Base-by-base conservation (phyloP, 169 alveolate species). In the Cryptosporidium tyzzeri region DNA sequence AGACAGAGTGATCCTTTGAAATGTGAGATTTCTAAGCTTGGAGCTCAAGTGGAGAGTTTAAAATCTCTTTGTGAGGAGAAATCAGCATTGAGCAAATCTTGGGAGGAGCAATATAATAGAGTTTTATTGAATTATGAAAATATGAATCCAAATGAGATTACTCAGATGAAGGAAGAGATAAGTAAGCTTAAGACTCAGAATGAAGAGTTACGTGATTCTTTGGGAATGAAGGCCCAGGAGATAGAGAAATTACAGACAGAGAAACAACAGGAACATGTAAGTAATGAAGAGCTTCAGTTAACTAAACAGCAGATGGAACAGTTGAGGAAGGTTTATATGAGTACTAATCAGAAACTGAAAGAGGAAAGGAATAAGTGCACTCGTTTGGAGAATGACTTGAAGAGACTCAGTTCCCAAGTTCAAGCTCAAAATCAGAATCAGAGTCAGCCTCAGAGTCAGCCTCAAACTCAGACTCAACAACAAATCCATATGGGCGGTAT, bases 281-380 rank as follows among this genome's bases (percentile, higher is more conserved):
- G 68, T 31, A 37, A 3, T 21, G 89, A 80, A 23, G 89, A 80
- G 41, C 75, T 80, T 8, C 89, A 80, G 51, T 50, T 44, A 14
- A 80, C 75, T 5, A 80, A 62, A 31, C 89, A 80, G 14, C 89
- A 80, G 62, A 80, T 80, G 89, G 89, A 80, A 31, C 89, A 80
- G 45, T 67, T 80, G 18, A 58, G 89, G 51, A 80, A 80, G 70
- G 89, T 80, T 14, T 80, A 80, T 37, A 80, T 80, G 89, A 80
- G 89, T 29, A 80, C 89, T 2, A 80, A 80, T 2, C 89, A 80
- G 51, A 80, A 80, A 33, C 75, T 80, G 7, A 80, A 80, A 33
- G 89, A 80, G 41, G 89, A 80, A 23, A 59, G 89, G 29, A 65
- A 62, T 41, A 80, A 62, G 53, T 59, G 67, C 45, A 80, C 74